A percentile compares a stretch with the other conserved stretches of the same genome.
phyloP scores from a whole-genome alignment of 2,329 filamentous ascomycete species.

The Fusarium begoniae region DNA sequence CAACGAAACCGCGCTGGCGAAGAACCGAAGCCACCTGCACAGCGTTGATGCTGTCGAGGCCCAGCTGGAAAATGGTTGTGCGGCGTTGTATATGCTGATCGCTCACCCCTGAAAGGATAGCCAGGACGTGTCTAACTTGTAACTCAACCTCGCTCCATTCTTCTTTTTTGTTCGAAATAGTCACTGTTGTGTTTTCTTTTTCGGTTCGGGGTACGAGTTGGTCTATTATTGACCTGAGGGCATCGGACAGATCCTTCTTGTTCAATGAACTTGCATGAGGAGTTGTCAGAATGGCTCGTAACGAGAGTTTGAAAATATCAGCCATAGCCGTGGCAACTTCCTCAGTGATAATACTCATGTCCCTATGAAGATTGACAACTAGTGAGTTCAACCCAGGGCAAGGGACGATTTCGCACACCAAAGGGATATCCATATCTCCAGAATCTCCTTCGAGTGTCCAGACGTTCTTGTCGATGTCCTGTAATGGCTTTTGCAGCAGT shows the following conservation, averaged over 20 bases:
- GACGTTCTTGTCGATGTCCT: constrained; percentile 62
- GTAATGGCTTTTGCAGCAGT: constrained; percentile 75
- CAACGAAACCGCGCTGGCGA: constrained; percentile 63
- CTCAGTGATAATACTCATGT: constrained; percentile 53
- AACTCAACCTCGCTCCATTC: constrained; percentile 63
- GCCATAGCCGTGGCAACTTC: constrained; percentile 43
- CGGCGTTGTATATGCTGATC: constrained; percentile 60
- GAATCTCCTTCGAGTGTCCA: constrained; percentile 67
- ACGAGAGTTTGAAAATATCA: constrained; percentile 45
- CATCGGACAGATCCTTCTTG: constrained; percentile 35
- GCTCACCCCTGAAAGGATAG: constrained; percentile 64
- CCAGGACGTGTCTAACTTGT: constrained; percentile 64
- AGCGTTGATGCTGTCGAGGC: constrained; percentile 89
- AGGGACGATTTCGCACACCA: constrained; percentile 80
- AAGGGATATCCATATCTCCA: constrained; percentile 76
- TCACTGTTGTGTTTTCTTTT: constrained; percentile 15
- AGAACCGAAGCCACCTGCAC: constrained; percentile 78
- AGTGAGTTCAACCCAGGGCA: constrained; percentile 61
- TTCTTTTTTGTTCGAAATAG: constrained; percentile 29
- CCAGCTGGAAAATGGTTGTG: constrained; percentile 86
- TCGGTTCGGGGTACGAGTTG: constrained; percentile 35
- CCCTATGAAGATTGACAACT: constrained; percentile 69
- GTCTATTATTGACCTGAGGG: constrained; percentile 27
- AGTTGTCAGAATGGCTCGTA: constrained; percentile 38
- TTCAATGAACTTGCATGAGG: constrained; percentile 41